These are phyloP conservation scores for Coemansia umbellata DNA, from an alignment of 192 early-diverging fungal species.

Conservation along the genomic window DNA sequence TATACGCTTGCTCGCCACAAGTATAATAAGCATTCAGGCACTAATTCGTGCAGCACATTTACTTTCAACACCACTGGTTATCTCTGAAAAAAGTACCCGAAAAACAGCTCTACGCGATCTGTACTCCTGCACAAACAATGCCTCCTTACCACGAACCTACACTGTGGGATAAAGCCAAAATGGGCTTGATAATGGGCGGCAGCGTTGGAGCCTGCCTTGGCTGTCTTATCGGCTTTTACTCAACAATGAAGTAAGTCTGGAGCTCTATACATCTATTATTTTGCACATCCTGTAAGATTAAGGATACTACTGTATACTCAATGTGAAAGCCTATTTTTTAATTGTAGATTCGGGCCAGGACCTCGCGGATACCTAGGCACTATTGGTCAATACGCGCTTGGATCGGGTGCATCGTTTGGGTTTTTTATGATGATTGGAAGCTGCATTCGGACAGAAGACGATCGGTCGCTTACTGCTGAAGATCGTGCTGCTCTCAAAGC, in stretches of 20 bases:
- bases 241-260: constrained; percentile 51
- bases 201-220: constrained; percentile 52
- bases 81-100: too few species aligned
- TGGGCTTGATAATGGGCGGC: constrained; percentile 54
- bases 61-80: too few species aligned
- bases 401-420: constrained; percentile 76
- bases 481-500: constrained; percentile 25
- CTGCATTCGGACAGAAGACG: constrained; percentile 49
- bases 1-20: neutral
- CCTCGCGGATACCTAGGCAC: constrained; percentile 64
- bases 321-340: neutral
- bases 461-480: constrained; percentile 18
- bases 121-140: too few species aligned
- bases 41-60: too few species aligned
- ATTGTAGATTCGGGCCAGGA: constrained; percentile 63
- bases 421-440: constrained; percentile 74
- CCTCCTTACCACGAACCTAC: constrained; percentile 45
- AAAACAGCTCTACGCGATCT: too few species aligned
- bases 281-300: too few species aligned
- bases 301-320: too few species aligned
- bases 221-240: constrained; percentile 52
- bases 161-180: constrained; percentile 54
- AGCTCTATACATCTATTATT: too few species aligned
- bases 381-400: constrained; percentile 69
- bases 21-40: too few species aligned